Base-by-base conservation (phyloP, 805 yeast species). In the Sugiyamaella boreocaroliniensis region DNA sequence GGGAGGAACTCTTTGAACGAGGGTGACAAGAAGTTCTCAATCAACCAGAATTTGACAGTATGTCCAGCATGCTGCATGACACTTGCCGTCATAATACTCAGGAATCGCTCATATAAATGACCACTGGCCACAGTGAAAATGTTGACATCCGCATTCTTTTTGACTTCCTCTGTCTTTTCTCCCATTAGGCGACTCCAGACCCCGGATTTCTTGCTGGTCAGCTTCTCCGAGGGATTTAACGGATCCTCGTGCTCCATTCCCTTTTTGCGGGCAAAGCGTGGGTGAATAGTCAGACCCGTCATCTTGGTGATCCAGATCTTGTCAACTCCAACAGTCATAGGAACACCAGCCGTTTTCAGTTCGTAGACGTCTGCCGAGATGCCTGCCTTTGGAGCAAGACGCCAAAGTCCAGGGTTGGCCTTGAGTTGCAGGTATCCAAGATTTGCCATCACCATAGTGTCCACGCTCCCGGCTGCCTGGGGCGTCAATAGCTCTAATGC, bases 81-180 rank as follows among this genome's bases (percentile, higher is more conserved):
- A 2, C 93, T 85, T 0, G 80, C 80, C 50, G 83, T 83, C 96
- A 88, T 88, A n/a, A 85, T 84, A 14, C 84, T 75, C 53, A 85
- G 61, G 47, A 88, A 77, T 55, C 88, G 71, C 64, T 88, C 96
- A 65, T 88, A 87, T 40, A 82, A 67, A 57, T 82, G 88, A 0
- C 96, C 96, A 58, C 90, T 82, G 0, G 95, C 92, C 43, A 88
- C 83, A 0, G 90, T 77, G 70, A 88, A 89, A 40, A 88, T 82
- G 64, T 88, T 88, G 45, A 88, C 78, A 12, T 82, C 85, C 0
- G 90, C 86, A 20, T 76, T 76, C 48, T 56, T 60, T 41, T 52
- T 43, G 52, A 49, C 43, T 42, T 58, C 19, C 9, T 43, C 34
- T 19, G 40, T 51, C 29, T 43, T 50, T 12, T 41, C 32, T 42